Base-by-base conservation (phyloP, 257 asterid genomes). In the Striga asiatica region DNA sequence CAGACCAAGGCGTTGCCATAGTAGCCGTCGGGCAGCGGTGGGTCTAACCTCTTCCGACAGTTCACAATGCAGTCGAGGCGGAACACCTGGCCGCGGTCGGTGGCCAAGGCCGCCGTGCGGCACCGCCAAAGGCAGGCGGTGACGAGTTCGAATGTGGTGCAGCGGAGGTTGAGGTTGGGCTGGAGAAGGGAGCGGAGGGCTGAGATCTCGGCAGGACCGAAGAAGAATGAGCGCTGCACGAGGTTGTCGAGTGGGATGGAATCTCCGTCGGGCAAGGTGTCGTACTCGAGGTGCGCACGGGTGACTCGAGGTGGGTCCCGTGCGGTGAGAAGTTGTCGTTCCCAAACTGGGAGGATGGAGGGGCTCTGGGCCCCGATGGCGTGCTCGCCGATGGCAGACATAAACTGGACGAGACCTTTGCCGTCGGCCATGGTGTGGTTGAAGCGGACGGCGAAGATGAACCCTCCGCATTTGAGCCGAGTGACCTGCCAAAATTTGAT, bases 391-490 rank as follows among this genome's bases (percentile, higher is more conserved):
- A 83, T 68, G 2, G 89, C 84, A 0, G 66, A 27, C 86, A 79
- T 75, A 56, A 86, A 86, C 34, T 75, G 92, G 28, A 68, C 79
- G 0, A 83, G 76, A 2, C 96, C 96, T 0, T 78, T 50, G 2
- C 72, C 94, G 19, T 86, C 96, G 25, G 82, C 10, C 73, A 83
- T 71, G 0, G 92, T 70, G 81, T 86, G 96, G 25, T 83, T 81
- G 12, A 75, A 76, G 24, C 86, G 84, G 22, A 81, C 46, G 1
- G 84, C 84, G 0, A 86, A 70, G 19, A 83, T 72, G 46, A 81
- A 83, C 9, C 94, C 82, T n/a, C n/a, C n/a, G n/a, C n/a, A n/a
- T n/a, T n/a, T n/a, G n/a, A n/a, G n/a, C n/a, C n/a, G n/a, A n/a
- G 37, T n/a, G n/a, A n/a, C n/a, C n/a, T n/a, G n/a, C n/a, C n/a